Evolutionary conservation across 1,284 basidiomycete species (phyloP).

Genomic region (Singerocomus inundabilis): DNA sequence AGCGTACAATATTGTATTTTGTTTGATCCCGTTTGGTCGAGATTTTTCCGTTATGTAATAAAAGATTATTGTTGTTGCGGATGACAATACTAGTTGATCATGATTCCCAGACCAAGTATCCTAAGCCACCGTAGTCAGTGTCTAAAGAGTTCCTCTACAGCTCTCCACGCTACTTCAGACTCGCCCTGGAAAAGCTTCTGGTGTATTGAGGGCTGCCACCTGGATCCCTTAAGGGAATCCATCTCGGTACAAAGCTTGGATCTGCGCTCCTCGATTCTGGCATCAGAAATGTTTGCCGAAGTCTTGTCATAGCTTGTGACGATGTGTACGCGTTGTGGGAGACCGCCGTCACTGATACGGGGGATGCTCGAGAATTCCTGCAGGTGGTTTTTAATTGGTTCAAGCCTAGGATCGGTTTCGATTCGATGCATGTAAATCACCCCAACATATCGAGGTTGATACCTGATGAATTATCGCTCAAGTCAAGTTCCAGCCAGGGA

Average conservation of each 20-base stretch:
- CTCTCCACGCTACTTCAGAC: conserved; percentile 15
- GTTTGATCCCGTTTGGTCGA: too few species aligned
- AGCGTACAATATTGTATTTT: too few species aligned
- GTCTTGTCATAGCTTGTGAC: conserved; percentile 15
- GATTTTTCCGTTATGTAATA: too few species aligned
- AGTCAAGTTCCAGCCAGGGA: background rate
- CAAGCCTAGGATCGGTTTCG: conserved; percentile 17
- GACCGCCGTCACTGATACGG: background rate
- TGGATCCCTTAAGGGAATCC: background rate
- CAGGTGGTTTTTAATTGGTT: conserved; percentile 11
- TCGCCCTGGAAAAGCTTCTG: conserved; percentile 10
- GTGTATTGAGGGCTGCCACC: conserved; percentile 11
- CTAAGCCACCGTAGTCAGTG: background rate
- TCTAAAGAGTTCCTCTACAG: conserved; percentile 14
- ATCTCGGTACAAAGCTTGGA: background rate
- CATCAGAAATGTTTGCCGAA: conserved; percentile 1
- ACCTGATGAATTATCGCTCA: conserved; percentile 4
- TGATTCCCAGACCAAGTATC: background rate
- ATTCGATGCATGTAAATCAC: conserved; percentile 27
- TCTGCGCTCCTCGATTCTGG: conserved; percentile 8
- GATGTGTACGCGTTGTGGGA: conserved; percentile 6
- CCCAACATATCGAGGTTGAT: conserved; percentile 4
- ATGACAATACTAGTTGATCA: background rate
- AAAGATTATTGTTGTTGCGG: too few species aligned
- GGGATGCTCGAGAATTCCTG: background rate